Base-by-base conservation (phyloP, 352 stramenopile species). In the Globisporangium apiculatum region DNA sequence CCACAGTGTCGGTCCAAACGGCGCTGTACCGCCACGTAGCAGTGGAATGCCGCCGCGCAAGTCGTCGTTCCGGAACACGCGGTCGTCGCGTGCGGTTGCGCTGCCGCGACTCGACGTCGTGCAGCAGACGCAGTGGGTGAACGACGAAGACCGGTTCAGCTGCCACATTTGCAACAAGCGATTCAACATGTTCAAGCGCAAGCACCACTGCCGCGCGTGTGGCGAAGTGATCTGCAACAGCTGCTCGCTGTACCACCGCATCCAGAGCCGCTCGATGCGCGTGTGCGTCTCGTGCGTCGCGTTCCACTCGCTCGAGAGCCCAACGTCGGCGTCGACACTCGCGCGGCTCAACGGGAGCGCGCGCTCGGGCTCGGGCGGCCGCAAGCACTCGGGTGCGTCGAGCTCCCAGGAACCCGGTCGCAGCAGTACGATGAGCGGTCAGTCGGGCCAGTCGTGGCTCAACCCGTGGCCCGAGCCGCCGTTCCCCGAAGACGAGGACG, bases 81-180 rank as follows among this genome's bases (percentile, higher is more conserved):
- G 83, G n/a, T 84, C 75, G 51, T 93, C 83, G 35, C 78, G 83
- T 37, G 70, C 79, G 2, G 83, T 92, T 3, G 83, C 81, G 5
- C 62, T 94, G 11, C 84, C 82, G 8, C 69, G 79, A 54, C 62
- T 94, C 1, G 79, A 91, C 51, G 72, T 92, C 48, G 81, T 91
- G 7, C 82, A 94, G 53, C 71, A 90, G 57, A 85, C 75, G 9
- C 83, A 85, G 55, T 95, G 85, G 85, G 80, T 93, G 11, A 91
- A 92, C 36, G 83, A 93, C 56, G 80, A 92, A 53, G 83, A 92
- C 56, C 79, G 80, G 2, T 89, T 91, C 60, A 91, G 79, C 52
- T 95, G 85, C 60, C 79, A 92, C 65, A 92, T 95, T 36, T 95
- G 85, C 66, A 91, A 89, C 72, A 92, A 91, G 66, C 83, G 83